phyloP scores from a whole-genome alignment of 352 stramenopile species.

The Globisporangium ultimum region DNA sequence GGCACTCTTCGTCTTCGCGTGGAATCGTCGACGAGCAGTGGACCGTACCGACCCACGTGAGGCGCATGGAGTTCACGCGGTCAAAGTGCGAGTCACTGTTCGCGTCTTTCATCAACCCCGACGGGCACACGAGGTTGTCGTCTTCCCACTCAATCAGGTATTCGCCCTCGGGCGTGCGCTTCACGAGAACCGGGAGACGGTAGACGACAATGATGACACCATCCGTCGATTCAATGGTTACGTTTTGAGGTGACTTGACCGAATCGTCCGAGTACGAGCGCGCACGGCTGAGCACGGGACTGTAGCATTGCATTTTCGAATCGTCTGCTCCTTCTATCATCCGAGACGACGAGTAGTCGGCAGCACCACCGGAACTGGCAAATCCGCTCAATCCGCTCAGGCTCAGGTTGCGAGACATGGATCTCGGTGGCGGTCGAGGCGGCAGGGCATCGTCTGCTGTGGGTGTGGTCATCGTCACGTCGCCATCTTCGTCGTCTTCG shows the following conservation, averaged over 20 bases:
- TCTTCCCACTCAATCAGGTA: conserved; percentile 88
- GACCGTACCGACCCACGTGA: conserved; percentile 85
- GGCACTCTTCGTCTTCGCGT: conserved; percentile 77
- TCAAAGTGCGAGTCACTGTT: conserved; percentile 60
- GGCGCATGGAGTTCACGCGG: conserved; percentile 68
- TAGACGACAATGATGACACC: conserved; percentile 96
- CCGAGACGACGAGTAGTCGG: conserved; percentile 11
- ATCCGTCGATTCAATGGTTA: conserved; percentile 92
- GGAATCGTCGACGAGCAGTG: conserved; percentile 75
- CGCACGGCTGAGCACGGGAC: conserved; percentile 36
- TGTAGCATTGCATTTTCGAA: conserved; percentile 20
- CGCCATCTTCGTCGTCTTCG: conserved; percentile 22
- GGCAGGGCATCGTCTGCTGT: conserved; percentile 7
- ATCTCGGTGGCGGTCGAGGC: conserved; percentile 2
- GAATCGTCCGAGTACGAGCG: conserved; percentile 59
- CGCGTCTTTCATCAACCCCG: conserved; percentile 70
- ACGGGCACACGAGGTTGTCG: conserved; percentile 85
- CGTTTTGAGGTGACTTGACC: conserved; percentile 64
- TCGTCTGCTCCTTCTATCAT: conserved; percentile 8
- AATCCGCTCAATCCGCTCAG: conserved; percentile 3
- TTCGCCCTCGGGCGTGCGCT: conserved; percentile 52
- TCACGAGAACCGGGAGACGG: conserved; percentile 93
- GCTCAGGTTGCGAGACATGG: conserved; percentile 13
- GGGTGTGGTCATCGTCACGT: conserved; percentile 9
- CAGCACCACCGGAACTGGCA: not conserved